These are phyloP conservation scores for Trypanosoma platydactyli DNA, from an alignment of 208 protist genomes.

Conservation along the genomic window DNA sequence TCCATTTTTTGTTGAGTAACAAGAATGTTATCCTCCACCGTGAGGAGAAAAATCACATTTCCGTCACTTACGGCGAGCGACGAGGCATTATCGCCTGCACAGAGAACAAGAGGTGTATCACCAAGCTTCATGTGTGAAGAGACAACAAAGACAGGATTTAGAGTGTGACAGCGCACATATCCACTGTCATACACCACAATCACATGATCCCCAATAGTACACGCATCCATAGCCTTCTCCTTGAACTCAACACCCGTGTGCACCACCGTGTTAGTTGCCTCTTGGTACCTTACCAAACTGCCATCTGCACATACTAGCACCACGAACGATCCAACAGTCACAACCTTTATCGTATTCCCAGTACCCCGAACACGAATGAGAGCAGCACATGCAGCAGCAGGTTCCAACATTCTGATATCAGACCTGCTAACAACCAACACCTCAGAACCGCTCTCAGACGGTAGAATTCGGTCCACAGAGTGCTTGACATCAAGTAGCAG, in stretches of 20 bases:
- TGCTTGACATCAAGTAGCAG: slow-evolving; percentile 11
- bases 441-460: slow-evolving; percentile 15
- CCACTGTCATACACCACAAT: slow-evolving; percentile 29
- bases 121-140: slow-evolving; percentile 19
- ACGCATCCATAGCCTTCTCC: slow-evolving; percentile 27
- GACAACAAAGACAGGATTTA: slow-evolving; percentile 5
- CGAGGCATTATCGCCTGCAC: slow-evolving; percentile 16
- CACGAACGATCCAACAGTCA: slow-evolving; percentile 10
- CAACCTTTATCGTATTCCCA: slow-evolving; percentile 21
- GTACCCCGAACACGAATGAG: slow-evolving; percentile 8
- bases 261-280: slow-evolving; percentile 10
- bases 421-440: slow-evolving; percentile 17
- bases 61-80: slow-evolving; percentile 24
- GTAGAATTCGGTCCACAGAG: slow-evolving; percentile 18
- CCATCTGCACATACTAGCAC: slow-evolving; percentile 17
- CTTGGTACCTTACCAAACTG: slow-evolving; percentile 18
- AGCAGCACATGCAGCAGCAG: not conserved
- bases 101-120: slow-evolving; percentile 17
- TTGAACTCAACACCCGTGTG: slow-evolving; percentile 3
- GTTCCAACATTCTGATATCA: slow-evolving; percentile 17
- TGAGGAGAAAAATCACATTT: slow-evolving; percentile 20
- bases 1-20: slow-evolving; percentile 3
- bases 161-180: slow-evolving; percentile 16
- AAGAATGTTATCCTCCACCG: slow-evolving; percentile 16
- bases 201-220: slow-evolving; percentile 7